Evolutionary conservation across 352 stramenopile genomes (phyloP).

Genomic region (Phytopythium ostracodes): DNA sequence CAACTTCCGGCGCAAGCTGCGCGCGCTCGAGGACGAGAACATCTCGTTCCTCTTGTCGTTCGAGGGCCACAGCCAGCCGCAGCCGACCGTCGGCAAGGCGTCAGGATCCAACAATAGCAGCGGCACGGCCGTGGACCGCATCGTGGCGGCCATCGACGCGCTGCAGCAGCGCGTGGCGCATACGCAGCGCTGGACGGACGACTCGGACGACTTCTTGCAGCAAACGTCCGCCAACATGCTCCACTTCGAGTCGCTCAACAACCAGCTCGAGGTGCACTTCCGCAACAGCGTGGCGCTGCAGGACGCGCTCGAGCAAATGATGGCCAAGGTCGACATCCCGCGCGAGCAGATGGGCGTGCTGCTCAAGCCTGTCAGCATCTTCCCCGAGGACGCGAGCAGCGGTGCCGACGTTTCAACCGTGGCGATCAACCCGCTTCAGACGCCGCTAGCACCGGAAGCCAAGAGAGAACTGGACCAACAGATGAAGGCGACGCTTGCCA

Average conservation of each 20-base stretch:
- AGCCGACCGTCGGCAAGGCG: background rate
- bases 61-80: conserved; percentile 25
- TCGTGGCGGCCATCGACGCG: conserved; percentile 49
- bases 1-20: conserved; percentile 50
- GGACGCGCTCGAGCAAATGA: conserved; percentile 42
- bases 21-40: conserved; percentile 64
- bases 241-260: conserved; percentile 78
- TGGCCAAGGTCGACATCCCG: conserved; percentile 47
- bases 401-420: background rate
- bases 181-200: conserved; percentile 56
- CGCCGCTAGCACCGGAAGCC: background rate
- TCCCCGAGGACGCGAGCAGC: conserved; percentile 28
- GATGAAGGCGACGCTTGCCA: conserved; percentile 33
- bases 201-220: conserved; percentile 50
- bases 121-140: conserved; percentile 48
- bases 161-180: conserved; percentile 39
- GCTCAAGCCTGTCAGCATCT: conserved; percentile 42
- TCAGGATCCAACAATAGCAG: background rate
- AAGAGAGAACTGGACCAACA: conserved; percentile 23
- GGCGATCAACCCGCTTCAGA: conserved; percentile 7
- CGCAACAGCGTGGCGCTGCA: conserved; percentile 73
- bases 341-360: conserved; percentile 52
- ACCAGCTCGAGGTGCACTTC: conserved; percentile 76
- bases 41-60: conserved; percentile 70
- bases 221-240: conserved; percentile 65